These are phyloP conservation scores for Limtongia smithiae DNA, from an alignment of 805 yeast species.

Conservation along the genomic window DNA sequence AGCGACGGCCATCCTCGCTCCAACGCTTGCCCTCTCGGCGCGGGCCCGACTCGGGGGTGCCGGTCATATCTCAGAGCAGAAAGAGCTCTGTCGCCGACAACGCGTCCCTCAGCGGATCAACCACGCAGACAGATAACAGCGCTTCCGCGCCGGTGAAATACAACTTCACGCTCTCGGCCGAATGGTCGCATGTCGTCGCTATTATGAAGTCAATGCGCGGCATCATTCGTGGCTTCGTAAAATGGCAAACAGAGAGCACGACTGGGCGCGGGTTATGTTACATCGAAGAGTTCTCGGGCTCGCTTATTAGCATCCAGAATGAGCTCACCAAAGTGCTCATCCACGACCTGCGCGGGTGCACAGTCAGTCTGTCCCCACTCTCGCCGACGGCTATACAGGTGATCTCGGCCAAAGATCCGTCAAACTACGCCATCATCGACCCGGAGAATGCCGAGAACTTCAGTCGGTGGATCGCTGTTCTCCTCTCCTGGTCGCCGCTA, in stretches of 20 bases:
- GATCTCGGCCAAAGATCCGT: conserved; percentile 14
- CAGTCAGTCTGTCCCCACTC: conserved; percentile 12
- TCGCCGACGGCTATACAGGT: conserved; percentile 22
- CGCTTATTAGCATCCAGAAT: conserved; percentile 15
- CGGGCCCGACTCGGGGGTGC: too few species aligned
- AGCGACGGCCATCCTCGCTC: background rate
- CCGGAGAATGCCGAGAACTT: conserved; percentile 18
- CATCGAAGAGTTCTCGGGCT: conserved; percentile 26
- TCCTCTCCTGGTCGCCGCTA: conserved; percentile 25
- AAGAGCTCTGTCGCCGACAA: background rate
- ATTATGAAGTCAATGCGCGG: conserved; percentile 23
- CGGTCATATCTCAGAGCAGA: background rate
- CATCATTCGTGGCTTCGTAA: conserved; percentile 22
- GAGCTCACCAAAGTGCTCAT: conserved; percentile 13
- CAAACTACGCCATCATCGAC: conserved; percentile 14
- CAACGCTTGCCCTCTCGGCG: background rate
- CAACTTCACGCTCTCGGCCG: conserved; percentile 13
- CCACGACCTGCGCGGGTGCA: conserved; percentile 26
- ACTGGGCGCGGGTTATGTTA: conserved; percentile 19
- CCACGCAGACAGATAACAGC: background rate
- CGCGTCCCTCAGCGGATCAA: background rate
- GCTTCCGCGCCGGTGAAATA: conserved; percentile 9
- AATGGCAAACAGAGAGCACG: conserved; percentile 18
- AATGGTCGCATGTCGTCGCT: conserved; percentile 20
- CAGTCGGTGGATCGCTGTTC: conserved; percentile 22